These are phyloP conservation scores for Paraphaeosphaeria sporulosa DNA, from an alignment of 2,329 filamentous ascomycete species.

Conservation along the genomic window DNA sequence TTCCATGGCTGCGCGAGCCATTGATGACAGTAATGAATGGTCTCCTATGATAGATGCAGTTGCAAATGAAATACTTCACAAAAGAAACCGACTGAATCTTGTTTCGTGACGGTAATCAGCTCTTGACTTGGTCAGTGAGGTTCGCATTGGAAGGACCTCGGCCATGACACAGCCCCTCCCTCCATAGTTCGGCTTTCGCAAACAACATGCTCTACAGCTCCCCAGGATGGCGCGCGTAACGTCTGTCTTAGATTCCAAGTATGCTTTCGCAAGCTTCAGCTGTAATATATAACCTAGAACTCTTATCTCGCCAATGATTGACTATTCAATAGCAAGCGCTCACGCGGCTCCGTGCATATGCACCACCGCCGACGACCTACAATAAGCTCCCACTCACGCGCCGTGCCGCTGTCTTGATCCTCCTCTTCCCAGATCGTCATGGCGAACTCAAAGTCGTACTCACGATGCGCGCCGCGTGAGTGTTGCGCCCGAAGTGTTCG, in stretches of 20 bases:
- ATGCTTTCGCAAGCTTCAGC: slow-evolving; percentile 44
- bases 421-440: slow-evolving; percentile 83
- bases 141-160: slow-evolving; percentile 28
- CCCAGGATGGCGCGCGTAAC: slow-evolving; percentile 42
- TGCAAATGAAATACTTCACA: slow-evolving; percentile 40
- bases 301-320: slow-evolving; percentile 13
- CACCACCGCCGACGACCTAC: slow-evolving; percentile 65
- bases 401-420: slow-evolving; percentile 84
- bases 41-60: slow-evolving; percentile 47
- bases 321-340: slow-evolving; percentile 56
- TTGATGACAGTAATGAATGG: slow-evolving; percentile 50
- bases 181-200: slow-evolving; percentile 15
- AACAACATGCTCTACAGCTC: not conserved
- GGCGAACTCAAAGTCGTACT: slow-evolving; percentile 77
- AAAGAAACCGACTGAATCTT: not conserved
- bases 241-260: slow-evolving; percentile 28
- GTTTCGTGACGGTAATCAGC: not conserved
- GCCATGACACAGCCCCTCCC: slow-evolving; percentile 34
- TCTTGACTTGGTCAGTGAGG: not conserved
- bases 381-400: slow-evolving; percentile 65
- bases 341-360: slow-evolving; percentile 63
- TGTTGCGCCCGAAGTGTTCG: not conserved
- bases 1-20: slow-evolving; percentile 46
- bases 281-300: slow-evolving; percentile 21
- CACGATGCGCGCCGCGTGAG: slow-evolving; percentile 63